phyloP scores from a whole-genome alignment of 2,329 filamentous ascomycete genomes.

The Zalaria obscura region DNA sequence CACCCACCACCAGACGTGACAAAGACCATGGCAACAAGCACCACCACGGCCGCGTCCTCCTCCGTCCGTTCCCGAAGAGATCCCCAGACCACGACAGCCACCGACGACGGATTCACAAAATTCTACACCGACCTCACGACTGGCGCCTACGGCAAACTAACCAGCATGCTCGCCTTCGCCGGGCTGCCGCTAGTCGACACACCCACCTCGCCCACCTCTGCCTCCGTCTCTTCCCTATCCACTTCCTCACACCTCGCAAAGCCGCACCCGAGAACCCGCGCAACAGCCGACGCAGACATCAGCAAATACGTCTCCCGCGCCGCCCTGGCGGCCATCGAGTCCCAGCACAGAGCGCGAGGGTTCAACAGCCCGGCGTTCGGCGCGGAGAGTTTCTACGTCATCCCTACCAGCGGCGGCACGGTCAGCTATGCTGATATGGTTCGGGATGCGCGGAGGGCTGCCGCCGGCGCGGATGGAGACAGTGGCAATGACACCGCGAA shows the following conservation, averaged over 20 bases:
- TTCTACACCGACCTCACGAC: conserved; percentile 84
- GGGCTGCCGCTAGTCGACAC: conserved; percentile 56
- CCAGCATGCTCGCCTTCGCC: conserved; percentile 82
- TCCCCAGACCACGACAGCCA: not conserved
- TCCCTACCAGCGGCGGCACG: conserved; percentile 81
- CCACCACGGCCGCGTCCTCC: not conserved
- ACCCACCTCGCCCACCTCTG: conserved; percentile 6
- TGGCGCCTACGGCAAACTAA: conserved; percentile 73
- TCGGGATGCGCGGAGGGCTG: conserved; percentile 27
- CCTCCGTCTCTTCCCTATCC: no score
- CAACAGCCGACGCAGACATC: conserved; percentile 48
- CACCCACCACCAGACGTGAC: not conserved
- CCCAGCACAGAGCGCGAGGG: conserved; percentile 33
- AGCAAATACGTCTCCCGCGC: conserved; percentile 74
- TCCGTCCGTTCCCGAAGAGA: not conserved
- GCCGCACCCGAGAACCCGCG: conserved; percentile 14
- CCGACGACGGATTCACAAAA: conserved; percentile 60
- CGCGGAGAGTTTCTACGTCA: conserved; percentile 75
- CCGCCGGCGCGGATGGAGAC: conserved; percentile 71
- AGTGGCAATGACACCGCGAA: conserved; percentile 59
- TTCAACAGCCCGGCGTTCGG: conserved; percentile 38
- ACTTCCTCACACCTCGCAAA: conserved; percentile 7
- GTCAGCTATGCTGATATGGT: conserved; percentile 88
- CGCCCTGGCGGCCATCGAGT: conserved; percentile 63
- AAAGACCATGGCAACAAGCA: not conserved